Base-by-base conservation (phyloP, 257 asterid genomes). In the Petunia secreta region DNA sequence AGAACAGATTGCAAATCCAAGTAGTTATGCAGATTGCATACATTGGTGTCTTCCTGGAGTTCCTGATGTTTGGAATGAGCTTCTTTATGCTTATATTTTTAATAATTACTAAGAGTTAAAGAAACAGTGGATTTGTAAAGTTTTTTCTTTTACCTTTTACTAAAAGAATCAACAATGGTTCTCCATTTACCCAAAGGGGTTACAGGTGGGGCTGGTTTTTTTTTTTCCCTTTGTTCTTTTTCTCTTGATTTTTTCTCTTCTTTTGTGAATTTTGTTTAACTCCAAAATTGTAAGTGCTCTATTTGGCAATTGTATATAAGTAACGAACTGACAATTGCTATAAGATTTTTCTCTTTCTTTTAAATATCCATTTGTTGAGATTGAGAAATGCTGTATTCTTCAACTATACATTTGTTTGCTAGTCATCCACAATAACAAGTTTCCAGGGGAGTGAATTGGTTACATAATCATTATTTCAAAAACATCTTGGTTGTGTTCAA, bases 1-100 rank as follows among this genome's bases (percentile, higher is more conserved):
- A 53, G 82, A 87, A 9, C 97, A 94, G 46, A 80, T 87, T 13
- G 80, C 89, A 3, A 84, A 92, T 25, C 98, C 98, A 0, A 81
- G 58, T 11, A 44, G 80, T 9, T 91, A 94, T 67, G 90, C 98
- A 1, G 98, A 94, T 82, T 94, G 98, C 71, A 89, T 90, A 71
- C 98, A 94, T 84, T 94, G 97, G 98, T 94, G 98, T 77, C 97
- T 94, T 58, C 98, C 98, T 0, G 98, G 98, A 77, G 96, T 94
- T 34, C 98, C 98, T 9, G 98, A 94, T 77, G 91, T 90, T n/a
- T 93, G 98, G 98, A 94, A 94, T 59, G 87, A 94, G 78, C 92
- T 94, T 50, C 85, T 93, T 60, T 91, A 89, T 77, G 91, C 98
- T 67, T 83, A 80, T 37, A 88, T 93, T 63, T 55, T 87, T 40